These are phyloP conservation scores for Prunus mira DNA, from an alignment of 306 rosid genomes.

Conservation along the genomic window DNA sequence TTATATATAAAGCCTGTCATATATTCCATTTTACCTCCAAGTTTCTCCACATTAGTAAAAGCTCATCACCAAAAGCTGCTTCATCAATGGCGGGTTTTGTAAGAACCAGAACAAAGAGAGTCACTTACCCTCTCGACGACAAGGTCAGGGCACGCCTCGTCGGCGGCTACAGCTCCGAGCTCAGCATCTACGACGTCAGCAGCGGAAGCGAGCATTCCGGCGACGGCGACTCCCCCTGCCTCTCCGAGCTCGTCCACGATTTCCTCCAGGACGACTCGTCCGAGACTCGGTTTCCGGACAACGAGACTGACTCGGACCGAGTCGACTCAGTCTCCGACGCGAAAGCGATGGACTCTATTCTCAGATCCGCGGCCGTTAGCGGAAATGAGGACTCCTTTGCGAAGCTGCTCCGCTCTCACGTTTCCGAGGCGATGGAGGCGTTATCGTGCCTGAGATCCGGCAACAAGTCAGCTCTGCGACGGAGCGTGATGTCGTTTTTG, in stretches of 20 bases:
- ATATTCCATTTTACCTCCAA: neutral
- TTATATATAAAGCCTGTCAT: neutral
- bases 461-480: slow-evolving; percentile 16
- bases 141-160: slow-evolving; percentile 59
- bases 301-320: slow-evolving; percentile 46
- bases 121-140: slow-evolving; percentile 66
- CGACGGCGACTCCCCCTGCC: slow-evolving; percentile 42
- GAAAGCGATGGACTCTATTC: slow-evolving; percentile 29
- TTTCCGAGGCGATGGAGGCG: slow-evolving; percentile 40
- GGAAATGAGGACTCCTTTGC: slow-evolving; percentile 34
- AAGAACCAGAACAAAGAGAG: slow-evolving; percentile 49
- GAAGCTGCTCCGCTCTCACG: slow-evolving; percentile 37
- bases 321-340: slow-evolving; percentile 39
- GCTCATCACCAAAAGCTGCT: neutral
- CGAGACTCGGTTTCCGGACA: neutral
- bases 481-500: slow-evolving; percentile 60
- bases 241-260: slow-evolving; percentile 65
- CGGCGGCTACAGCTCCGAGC: slow-evolving; percentile 31
- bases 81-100: slow-evolving; percentile 26
- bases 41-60: no score
- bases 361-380: neutral
- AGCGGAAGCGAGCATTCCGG: slow-evolving; percentile 84
- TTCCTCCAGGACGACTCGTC: slow-evolving; percentile 37
- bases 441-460: slow-evolving; percentile 27
- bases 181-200: slow-evolving; percentile 36